phyloP scores from a whole-genome alignment of 768 basidiomycete species.

The Roridomyces roridus region DNA sequence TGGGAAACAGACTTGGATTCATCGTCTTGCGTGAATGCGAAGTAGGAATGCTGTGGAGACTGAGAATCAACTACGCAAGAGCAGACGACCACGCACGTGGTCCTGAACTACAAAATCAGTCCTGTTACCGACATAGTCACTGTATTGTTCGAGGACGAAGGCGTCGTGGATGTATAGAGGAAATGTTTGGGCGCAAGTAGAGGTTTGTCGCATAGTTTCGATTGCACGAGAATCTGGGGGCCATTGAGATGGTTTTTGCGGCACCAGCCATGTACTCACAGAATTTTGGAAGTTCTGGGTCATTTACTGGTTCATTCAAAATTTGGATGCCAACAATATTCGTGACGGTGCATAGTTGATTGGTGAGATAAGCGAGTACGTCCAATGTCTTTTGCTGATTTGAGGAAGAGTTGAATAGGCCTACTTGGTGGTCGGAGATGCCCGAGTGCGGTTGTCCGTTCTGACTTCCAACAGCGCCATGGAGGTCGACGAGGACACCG shows the following conservation, averaged over 20 bases:
- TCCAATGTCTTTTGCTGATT: constrained; percentile 60
- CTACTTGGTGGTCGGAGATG: constrained; percentile 55
- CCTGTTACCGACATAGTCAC: constrained; percentile 52
- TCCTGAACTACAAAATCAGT: constrained; percentile 74
- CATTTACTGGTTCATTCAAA: constrained; percentile 63
- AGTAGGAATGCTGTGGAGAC: constrained; percentile 59
- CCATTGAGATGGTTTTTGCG: constrained; percentile 1
- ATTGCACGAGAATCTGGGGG: constrained; percentile 59
- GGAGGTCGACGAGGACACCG: constrained; percentile 74
- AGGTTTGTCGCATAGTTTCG: constrained; percentile 47
- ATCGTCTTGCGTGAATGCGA: constrained; percentile 67
- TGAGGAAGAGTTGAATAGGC: constrained; percentile 50
- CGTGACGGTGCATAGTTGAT: constrained; percentile 46
- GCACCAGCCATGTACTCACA: constrained; percentile 37
- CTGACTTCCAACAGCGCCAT: constrained; percentile 80
- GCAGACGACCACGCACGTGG: constrained; percentile 36
- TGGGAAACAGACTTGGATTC: constrained; percentile 53
- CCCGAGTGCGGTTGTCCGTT: constrained; percentile 77
- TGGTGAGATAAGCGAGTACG: constrained; percentile 53
- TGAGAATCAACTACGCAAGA: neutral
- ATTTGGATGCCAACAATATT: constrained; percentile 69
- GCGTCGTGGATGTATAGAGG: constrained; percentile 76
- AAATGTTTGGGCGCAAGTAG: constrained; percentile 44
- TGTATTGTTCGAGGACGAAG: constrained; percentile 63
- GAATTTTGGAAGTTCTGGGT: constrained; percentile 51